Evolutionary conservation across 495 filamentous ascomycete genomes (phyloP).

Genomic region (Talaromyces adpressus): DNA sequence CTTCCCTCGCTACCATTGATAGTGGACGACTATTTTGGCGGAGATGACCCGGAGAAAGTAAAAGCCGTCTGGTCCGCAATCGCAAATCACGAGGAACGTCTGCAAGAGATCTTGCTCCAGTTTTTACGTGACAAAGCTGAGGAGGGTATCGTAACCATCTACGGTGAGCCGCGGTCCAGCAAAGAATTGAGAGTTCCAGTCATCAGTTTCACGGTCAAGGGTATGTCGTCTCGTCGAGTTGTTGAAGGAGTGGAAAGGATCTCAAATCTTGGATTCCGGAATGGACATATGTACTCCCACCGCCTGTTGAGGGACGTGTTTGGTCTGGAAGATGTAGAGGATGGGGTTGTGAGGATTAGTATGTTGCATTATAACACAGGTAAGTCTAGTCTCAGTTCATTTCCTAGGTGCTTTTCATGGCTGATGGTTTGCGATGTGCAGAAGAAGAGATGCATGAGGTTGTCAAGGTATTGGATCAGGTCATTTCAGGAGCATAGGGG

Average conservation of each 20-base stretch:
- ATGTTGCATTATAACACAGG: neutral
- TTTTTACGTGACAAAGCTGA: neutral
- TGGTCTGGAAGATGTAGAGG: neutral
- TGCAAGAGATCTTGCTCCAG: neutral
- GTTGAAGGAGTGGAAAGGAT: neutral
- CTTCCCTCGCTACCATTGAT: neutral
- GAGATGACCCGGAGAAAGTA: neutral
- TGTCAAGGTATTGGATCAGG: neutral
- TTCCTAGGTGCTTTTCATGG: neutral
- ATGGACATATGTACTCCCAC: neutral
- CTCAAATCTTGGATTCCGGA: neutral
- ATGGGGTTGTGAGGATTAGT: neutral
- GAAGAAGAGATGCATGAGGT: neutral
- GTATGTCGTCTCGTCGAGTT: neutral
- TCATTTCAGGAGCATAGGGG: neutral
- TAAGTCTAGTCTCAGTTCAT: neutral
- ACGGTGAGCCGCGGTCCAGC: neutral
- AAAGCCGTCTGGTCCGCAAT: neutral
- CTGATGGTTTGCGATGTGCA: neutral
- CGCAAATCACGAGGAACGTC: neutral
- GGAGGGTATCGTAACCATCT: neutral
- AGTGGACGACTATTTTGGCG: neutral
- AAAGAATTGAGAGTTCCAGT: neutral
- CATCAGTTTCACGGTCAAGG: neutral
- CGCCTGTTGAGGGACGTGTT: neutral